Base-by-base conservation (phyloP, 768 basidiomycete species). In the Amanita fuliginea region DNA sequence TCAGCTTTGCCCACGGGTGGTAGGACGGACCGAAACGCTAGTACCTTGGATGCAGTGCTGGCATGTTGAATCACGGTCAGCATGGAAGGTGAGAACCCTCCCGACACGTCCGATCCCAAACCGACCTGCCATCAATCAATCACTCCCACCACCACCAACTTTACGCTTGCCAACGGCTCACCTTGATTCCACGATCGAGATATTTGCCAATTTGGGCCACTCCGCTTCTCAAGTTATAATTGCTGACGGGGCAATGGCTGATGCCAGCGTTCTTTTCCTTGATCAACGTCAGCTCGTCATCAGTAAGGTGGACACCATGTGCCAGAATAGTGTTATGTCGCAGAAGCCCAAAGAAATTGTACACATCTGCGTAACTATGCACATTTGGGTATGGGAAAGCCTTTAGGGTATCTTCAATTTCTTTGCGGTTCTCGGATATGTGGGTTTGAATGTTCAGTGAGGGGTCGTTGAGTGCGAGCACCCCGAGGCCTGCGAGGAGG, bases 161-260 rank as follows among this genome's bases (percentile, higher is more conserved):
- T 24, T 5, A 6, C 16, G 21, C 24, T 9, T 5, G 11, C 5
- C 34, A 46, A 53, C 2, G 45, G 0, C 40, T 57, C 49, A 87
- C 93, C 75, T 96, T 96, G 62, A 97, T 76, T 2, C 88, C 92
- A 41, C 64, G 67, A 63, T 97, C 93, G 10, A 97, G 70, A 64
- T 85, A 81, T 53, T 73, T 67, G 2, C 86, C 89, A 5, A 97
- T 77, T 14, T 76, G 78, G 1, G 93, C 85, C 24, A 89, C 72
- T 1, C 95, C 95, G 54, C 89, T 93, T 32, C 81, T 75, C 44
- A 98, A 61, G 66, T 95, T 87, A 63, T 95, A 87, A 63, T 97
- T 98, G 59, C 89, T 94, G 22, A 85, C 85, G 16, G 95, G 93
- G 61, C 95, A 97, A 65, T 97, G 95, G 55, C 86, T 86, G 43